Evolutionary conservation across 73 alveolate genomes (phyloP), one percentile per base, ranked within the genome.

Genomic region (Paraurostyla sp.): DNA sequence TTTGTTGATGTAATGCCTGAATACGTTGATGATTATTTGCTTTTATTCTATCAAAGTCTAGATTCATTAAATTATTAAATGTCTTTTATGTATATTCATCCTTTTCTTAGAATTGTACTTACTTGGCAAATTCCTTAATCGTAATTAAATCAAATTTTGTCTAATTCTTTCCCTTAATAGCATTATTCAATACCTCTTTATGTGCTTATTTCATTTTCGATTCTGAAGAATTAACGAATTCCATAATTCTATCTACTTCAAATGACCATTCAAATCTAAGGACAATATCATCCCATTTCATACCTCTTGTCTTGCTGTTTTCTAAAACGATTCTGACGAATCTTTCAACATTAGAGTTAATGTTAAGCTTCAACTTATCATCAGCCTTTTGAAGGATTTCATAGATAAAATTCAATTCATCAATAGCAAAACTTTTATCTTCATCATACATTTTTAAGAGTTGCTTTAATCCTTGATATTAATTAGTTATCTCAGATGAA

Each of bases 251-350:
- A 54, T 54, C 71, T 15, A 32, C 71, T 54, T 54, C 71, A 54
- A 54, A 54, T 11, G 71, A 18, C 71, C 71, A 62, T 35, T 62
- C 80, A 62, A 62, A 62, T 35, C 80, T 62, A 22, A 62, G 29
- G 15, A 62, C 80, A 35, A 62, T 62, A 62, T 62, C 80, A 35
- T 62, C 80, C 80, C 80, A 62, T 35, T 35, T 62, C 11, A 27
- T 32, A 23, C 80, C 80, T 23, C 29, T 62, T 35, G 11, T 7
- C 29, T 32, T 9, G 29, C 56, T 32, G 6, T 9, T 27, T 27
- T 27, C 52, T 32, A 20, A 4, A 6, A 62, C 29, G 29, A 62
- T 15, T 11, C 18, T 32, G 54, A n/a, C 9, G 52, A 62, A 62
- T 62, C 48, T 27, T 6, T 62, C 80, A 30, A 62, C 20, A 27